Evolutionary conservation across 1,284 basidiomycete species (phyloP).

Genomic region (Irpex rosettiformis): DNA sequence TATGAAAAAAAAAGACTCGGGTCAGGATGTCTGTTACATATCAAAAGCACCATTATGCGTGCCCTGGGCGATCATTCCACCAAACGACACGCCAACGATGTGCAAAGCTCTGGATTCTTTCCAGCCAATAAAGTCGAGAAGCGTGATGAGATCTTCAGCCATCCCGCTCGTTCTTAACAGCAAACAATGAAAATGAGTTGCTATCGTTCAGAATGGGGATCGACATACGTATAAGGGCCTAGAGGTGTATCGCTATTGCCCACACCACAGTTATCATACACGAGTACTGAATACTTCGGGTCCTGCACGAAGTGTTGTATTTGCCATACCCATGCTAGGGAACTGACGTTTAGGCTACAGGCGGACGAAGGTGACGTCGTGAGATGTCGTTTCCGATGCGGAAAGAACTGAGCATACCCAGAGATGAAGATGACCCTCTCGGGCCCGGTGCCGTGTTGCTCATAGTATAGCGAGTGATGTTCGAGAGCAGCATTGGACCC

Average conservation of each 20-base stretch:
- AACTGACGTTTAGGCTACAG: neutral
- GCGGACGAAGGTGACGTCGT: neutral
- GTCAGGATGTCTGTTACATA: too few relatives aligned
- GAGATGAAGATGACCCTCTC: constrained; percentile 63
- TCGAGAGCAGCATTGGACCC: neutral
- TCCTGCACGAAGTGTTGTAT: constrained; percentile 28
- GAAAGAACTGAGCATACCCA: constrained; percentile 36
- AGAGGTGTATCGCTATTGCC: constrained; percentile 31
- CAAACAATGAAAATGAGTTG: neutral
- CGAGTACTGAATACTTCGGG: constrained; percentile 57
- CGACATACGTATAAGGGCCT: neutral
- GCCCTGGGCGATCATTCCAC: constrained; percentile 87
- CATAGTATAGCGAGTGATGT: constrained; percentile 71
- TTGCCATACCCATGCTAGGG: neutral
- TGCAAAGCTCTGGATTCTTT: constrained; percentile 58
- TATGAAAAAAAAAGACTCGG: too few relatives aligned
- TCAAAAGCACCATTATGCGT: neutral
- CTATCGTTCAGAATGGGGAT: neutral
- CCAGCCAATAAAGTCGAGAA: constrained; percentile 78
- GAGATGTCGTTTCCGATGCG: too few relatives aligned
- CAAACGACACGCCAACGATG: constrained; percentile 77
- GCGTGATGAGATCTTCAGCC: constrained; percentile 71
- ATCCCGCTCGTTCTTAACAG: constrained; percentile 63
- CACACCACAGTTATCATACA: constrained; percentile 85
- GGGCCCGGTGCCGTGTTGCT: constrained; percentile 58